Evolutionary conservation across 257 asterid genomes (phyloP), one percentile per base, ranked within the genome.

Genomic region (Primulina eburnea): DNA sequence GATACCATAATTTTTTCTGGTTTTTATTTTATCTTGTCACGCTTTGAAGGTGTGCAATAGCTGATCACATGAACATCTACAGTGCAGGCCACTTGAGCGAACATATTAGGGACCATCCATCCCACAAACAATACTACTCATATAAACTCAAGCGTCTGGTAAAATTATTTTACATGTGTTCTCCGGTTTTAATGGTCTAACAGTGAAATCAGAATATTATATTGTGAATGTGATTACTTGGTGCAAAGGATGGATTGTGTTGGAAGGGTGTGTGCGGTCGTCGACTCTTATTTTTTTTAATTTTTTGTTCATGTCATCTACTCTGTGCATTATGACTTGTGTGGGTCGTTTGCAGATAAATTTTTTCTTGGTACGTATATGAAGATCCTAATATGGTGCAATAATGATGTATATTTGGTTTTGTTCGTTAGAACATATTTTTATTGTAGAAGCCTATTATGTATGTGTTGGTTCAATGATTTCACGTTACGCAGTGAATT

Each of bases 61-160:
- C 69, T 75, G 82, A 75, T 78, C 70, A 29, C 33, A 55, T 76
- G 76, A 68, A 34, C 59, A 28, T 73, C 68, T 73, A 30, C 95
- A 92, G 96, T 85, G 87, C 89, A 84, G 98, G 96, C 77, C 98
- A 92, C 70, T 78, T 89, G 82, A 80, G 79, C 65, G 79, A 86
- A 77, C 96, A 88, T 74, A 82, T 92, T 33, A 73, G 21, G 69
- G 70, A 73, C 16, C 82, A 83, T 73, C 86, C 89, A 70, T 82
- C 82, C 61, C 98, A 92, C 81, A 82, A 64, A 67, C 89, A 85
- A 50, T 92, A 82, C 65, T 89, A 87, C 77, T 89, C 98, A 38
- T 78, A 79, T 77, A 89, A 83, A 80, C 90, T 92, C 43, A 86
- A 75, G 73, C 92, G 96, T 47, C 73, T 92, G 90, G 96, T 88